Percentiles rank a stretch among this genome's conserved stretches.
These are phyloP conservation scores for Tilletia setariae DNA, from an alignment of 1,284 basidiomycete genomes.

Conservation along the genomic window DNA sequence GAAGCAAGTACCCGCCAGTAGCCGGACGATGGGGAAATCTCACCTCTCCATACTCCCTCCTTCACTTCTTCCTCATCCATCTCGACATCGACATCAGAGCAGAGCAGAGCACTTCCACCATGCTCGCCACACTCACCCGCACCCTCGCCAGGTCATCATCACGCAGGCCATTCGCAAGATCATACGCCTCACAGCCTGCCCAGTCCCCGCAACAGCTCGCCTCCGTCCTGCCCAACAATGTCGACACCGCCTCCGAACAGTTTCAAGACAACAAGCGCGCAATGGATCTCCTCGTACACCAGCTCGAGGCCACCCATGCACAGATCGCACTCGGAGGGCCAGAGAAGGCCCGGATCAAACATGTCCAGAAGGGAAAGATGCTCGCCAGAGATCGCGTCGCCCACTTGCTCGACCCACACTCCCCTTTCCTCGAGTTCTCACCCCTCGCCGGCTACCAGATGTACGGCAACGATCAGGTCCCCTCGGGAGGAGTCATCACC, in stretches of 20 bases:
- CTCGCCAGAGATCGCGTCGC: slow-evolving; percentile 73
- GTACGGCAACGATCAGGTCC: slow-evolving; percentile 73
- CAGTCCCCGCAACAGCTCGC: slow-evolving; percentile 2
- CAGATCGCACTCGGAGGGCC: slow-evolving; percentile 56
- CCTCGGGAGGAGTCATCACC: slow-evolving; percentile 85
- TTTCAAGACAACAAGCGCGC: slow-evolving; percentile 37
- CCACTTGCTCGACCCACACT: slow-evolving; percentile 74
- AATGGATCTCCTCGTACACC: slow-evolving; percentile 39
- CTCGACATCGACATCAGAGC: background rate
- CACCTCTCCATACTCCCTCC: background rate
- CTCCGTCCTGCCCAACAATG: slow-evolving; percentile 36
- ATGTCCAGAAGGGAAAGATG: slow-evolving; percentile 75
- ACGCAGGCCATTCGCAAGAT: background rate
- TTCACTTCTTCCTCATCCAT: background rate
- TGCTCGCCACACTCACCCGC: background rate
- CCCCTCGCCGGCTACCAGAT: slow-evolving; percentile 81
- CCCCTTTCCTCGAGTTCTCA: slow-evolving; percentile 86
- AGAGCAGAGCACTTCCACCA: no score
- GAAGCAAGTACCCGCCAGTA: background rate
- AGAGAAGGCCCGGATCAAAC: slow-evolving; percentile 70
- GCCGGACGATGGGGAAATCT: background rate
- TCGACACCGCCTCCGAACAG: slow-evolving; percentile 32
- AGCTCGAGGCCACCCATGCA: slow-evolving; percentile 36
- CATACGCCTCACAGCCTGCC: background rate
- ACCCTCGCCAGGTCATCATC: background rate